Evolutionary conservation across 352 stramenopile species (phyloP), one percentile per base, ranked within the genome.

Genomic region (Phytophthora syringae): DNA sequence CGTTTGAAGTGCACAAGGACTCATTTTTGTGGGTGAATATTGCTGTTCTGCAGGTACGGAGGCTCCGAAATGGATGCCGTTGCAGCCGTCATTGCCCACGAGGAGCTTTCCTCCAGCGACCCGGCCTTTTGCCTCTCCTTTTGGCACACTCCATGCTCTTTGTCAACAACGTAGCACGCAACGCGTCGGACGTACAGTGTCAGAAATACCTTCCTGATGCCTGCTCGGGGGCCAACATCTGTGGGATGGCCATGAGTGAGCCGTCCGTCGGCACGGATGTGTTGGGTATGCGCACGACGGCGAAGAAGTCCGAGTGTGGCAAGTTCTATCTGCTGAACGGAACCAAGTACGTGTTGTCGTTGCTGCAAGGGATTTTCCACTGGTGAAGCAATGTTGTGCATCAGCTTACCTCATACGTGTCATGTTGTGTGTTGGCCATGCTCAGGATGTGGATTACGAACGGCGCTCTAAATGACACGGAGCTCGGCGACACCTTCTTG

Each of bases 401-500:
- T 32, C 9, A 10, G 27, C 27, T 10, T 9, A 10, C 9, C 27
- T 32, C 27, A 10, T 32, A 30, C 43, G 24, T 20, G 6, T n/a
- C 45, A 34, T 65, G 3, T 65, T 18, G 27, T 25, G 22, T 39
- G 12, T 22, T 36, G 36, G 37, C 7, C 60, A 61, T 55, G 15
- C 55, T 24, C 21, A 93, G 84, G 64, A 99, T 99, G 97, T 99
- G 98, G 98, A 99, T 99, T 78, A 99, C 98, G 7, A 99, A 99
- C 74, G 98, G 98, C 20, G 97, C 96, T n/a, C 59, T 99, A 18
- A 97, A 98, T 74, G 89, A 97, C 61, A 85, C 79, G 3, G 90
- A 97, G 15, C 89, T 98, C 22, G 98, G 98, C 30, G 98, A 99
- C 75, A 79, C 93, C 22, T 99, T 99, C 60, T 79, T 99, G 11